These are phyloP conservation scores for Quercus cerris DNA, from an alignment of 306 rosid species.

Conservation along the genomic window DNA sequence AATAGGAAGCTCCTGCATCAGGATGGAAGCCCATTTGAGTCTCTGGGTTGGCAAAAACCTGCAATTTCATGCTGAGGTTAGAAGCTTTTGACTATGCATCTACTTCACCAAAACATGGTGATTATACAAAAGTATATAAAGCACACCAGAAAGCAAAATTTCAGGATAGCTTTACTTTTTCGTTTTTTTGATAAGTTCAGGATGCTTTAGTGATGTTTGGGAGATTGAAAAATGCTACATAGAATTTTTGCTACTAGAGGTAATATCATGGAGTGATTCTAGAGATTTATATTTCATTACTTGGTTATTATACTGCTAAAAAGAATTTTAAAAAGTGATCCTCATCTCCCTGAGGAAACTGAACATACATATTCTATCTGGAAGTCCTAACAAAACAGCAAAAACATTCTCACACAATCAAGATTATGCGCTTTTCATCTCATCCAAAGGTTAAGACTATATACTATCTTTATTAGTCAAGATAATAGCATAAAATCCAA, in stretches of 20 bases:
- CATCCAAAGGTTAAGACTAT: background rate
- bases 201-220: too few relatives aligned
- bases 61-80: constrained; percentile 21
- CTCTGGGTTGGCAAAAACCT: constrained; percentile 85
- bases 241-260: background rate
- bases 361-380: background rate
- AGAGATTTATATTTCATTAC: background rate
- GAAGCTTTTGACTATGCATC: constrained; percentile 1
- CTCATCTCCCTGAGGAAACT: background rate
- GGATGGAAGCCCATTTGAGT: constrained; percentile 96
- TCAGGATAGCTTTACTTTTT: background rate
- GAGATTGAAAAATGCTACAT: background rate
- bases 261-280: background rate
- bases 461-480: background rate
- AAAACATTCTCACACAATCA: background rate
- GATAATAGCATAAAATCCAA: background rate
- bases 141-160: background rate
- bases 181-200: too few relatives aligned
- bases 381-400: background rate
- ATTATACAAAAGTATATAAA: background rate
- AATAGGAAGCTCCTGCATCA: constrained; percentile 94
- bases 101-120: background rate
- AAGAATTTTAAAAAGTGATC: background rate
- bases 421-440: background rate
- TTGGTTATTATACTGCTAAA: background rate